These are phyloP conservation scores for Cantharellus cinnabarinus DNA, from an alignment of 768 basidiomycete genomes.

Conservation along the genomic window DNA sequence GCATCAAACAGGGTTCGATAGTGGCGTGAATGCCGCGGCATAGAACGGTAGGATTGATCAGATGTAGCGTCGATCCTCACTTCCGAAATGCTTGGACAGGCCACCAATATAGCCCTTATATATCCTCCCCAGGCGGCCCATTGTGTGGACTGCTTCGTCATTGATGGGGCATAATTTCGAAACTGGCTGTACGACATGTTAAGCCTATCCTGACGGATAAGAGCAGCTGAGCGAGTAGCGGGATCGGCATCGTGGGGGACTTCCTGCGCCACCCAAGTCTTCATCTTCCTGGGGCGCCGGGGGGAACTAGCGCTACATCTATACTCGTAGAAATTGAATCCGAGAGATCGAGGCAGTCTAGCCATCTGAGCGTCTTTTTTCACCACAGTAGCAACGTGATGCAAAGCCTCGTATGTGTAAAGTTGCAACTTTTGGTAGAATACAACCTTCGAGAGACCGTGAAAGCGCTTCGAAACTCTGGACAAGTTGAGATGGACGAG, in stretches of 20 bases:
- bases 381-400: conserved; percentile 5
- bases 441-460: conserved; percentile 7
- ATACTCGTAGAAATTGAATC: conserved; percentile 6
- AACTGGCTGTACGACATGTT: background rate
- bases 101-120: conserved; percentile 4
- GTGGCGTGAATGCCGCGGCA: background rate
- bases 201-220: background rate
- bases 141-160: conserved; percentile 8
- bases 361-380: conserved; percentile 3
- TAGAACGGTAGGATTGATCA: background rate
- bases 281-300: background rate
- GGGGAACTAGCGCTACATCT: background rate
- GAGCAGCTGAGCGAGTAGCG: background rate
- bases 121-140: conserved; percentile 8
- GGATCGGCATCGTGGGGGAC: background rate
- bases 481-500: conserved; percentile 4
- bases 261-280: background rate
- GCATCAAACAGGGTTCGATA: conserved; percentile 5
- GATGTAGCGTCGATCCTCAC: conserved; percentile 7
- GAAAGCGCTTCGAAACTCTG: conserved; percentile 8
- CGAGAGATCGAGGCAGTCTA: conserved; percentile 8
- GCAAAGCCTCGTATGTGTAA: conserved; percentile 6
- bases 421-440: conserved; percentile 10
- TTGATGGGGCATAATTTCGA: conserved; percentile 6
- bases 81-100: conserved; percentile 5